Base-by-base conservation (phyloP, 2,329 filamentous ascomycete species). In the Xylaria sp. region DNA sequence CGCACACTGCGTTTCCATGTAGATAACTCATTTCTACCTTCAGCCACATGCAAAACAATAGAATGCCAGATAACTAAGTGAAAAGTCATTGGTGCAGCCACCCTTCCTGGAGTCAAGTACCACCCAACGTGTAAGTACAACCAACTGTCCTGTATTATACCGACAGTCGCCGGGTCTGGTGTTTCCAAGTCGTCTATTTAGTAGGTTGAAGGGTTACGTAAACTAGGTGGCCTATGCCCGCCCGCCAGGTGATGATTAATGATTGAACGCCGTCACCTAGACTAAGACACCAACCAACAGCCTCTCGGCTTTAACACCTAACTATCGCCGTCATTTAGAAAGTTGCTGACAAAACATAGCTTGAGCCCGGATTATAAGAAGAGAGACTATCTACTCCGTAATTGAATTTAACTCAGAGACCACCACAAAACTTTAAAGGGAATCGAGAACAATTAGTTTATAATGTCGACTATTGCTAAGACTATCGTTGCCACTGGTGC, bases 401-500 rank as follows among this genome's bases (percentile, higher is more conserved):
- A 11, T 14, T 12, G 2, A 39, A 39, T 21, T 54, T 12, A 32
- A 17, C 24, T n/a, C 14, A n/a, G 14, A 19, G 45, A 9, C 8
- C n/a, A 61, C 2, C 53, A 62, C 14, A 8, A 42, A 2, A 32
- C 27, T n/a, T 39, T 2, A 17, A n/a, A 68, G 34, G 6, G 55
- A 12, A 17, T 17, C 24, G 24, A 48, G n/a, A 34, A 58, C n/a
- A 24, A 12, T 5, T 14, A 58, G 11, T 27, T 51, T 42, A 59
- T 54, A 19, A 84, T 84, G 82, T 70, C 81, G 19, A 72, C 76
- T 47, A 65, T 81, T n/a, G 76, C 78, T 65, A 86, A 85, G 75
- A 86, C 84, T 4, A 75, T 86, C 48, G 79, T 86, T 17, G 84
- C 85, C 4, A 86, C 85, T 0, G 85, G 85, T 30, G 80, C 80